These are phyloP conservation scores for Glebionis coronaria DNA, from an alignment of 129 eudicot genomes.

Conservation along the genomic window DNA sequence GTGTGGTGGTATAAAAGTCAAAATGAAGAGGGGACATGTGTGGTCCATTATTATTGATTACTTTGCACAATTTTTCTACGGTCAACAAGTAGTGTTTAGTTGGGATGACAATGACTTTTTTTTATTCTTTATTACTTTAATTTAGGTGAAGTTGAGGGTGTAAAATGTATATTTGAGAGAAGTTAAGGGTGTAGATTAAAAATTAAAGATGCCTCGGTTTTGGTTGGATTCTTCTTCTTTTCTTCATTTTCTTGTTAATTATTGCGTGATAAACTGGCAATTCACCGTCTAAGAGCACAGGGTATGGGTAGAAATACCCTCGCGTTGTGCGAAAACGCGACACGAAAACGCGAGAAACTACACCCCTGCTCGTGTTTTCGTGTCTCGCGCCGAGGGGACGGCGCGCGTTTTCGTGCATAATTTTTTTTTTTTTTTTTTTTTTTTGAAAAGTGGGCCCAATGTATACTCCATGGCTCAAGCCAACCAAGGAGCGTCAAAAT, in stretches of 20 bases:
- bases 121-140: conserved; percentile 8
- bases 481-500: no score
- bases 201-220: conserved; percentile 18
- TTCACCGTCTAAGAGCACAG: no score
- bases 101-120: conserved; percentile 15
- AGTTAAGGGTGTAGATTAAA: conserved; percentile 21
- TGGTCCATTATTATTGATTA: conserved; percentile 13
- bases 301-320: no score
- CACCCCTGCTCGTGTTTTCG: no score
- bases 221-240: conserved; percentile 9
- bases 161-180: conserved; percentile 19
- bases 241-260: background rate
- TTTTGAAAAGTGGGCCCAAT: no score
- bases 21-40: conserved; percentile 24
- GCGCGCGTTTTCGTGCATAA: no score
- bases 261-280: background rate
- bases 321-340: no score
- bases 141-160: conserved; percentile 29
- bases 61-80: conserved; percentile 28
- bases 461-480: no score
- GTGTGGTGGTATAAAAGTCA: conserved; percentile 20
- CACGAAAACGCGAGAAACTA: no score
- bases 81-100: conserved; percentile 29
- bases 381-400: no score
- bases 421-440: no score